Percentiles rank a stretch among this genome's conserved stretches.
Conservation (phyloP, 1,284 basidiomycete species). For the Puccinia horiana region DNA sequence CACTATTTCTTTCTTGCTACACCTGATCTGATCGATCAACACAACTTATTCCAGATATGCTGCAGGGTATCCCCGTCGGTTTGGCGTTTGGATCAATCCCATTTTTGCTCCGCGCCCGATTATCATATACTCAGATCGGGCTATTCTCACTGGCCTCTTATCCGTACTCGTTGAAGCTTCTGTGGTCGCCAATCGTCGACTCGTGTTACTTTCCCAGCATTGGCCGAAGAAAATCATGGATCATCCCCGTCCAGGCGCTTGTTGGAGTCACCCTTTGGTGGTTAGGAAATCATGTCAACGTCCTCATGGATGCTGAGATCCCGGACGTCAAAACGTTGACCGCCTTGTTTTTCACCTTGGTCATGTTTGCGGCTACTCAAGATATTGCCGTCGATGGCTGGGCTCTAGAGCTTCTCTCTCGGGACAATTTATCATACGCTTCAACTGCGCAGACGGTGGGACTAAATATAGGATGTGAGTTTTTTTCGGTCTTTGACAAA, state of each 20-base stretch:
- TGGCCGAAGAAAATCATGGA: constrained; percentile 96
- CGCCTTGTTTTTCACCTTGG: constrained; percentile 81
- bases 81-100: constrained; percentile 79
- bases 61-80: constrained; percentile 94
- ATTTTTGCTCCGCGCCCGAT: constrained; percentile 87
- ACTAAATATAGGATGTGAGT: constrained; percentile 77
- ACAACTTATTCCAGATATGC: constrained; percentile 67
- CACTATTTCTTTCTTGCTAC: background rate
- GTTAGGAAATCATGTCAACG: constrained; percentile 77
- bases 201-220: constrained; percentile 77
- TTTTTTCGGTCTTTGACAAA: background rate
- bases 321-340: constrained; percentile 81
- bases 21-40: background rate
- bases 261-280: constrained; percentile 86
- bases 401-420: constrained; percentile 93
- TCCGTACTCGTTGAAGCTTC: constrained; percentile 93
- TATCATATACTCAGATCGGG: constrained; percentile 95
- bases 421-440: constrained; percentile 92
- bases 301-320: constrained; percentile 78
- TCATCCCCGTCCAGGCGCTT: constrained; percentile 91
- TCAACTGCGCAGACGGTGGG: constrained; percentile 98
- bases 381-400: constrained; percentile 99
- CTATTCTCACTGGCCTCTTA: constrained; percentile 91
- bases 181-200: constrained; percentile 98
- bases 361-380: constrained; percentile 95